Percentiles rank a stretch among this genome's conserved stretches.
These are phyloP conservation scores for Penicillium sp. DNA, from an alignment of 2,329 filamentous ascomycete species.

Conservation along the genomic window DNA sequence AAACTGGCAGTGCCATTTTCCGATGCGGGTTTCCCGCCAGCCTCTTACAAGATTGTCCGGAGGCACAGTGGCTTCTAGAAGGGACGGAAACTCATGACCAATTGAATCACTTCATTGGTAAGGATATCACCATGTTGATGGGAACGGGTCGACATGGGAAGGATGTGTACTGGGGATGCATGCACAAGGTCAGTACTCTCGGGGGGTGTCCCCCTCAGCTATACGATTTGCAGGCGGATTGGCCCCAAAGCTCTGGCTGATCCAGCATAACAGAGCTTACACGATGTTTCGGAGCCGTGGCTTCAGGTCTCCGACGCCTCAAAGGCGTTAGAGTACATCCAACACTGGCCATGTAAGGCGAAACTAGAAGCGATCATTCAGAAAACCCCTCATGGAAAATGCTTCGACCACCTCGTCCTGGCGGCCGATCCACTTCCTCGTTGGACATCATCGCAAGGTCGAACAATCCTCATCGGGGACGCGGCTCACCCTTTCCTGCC, in stretches of 20 bases:
- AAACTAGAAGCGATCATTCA: neutral
- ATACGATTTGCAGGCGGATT: no score
- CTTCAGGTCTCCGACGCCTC: neutral
- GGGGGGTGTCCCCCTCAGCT: no score
- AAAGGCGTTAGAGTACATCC: neutral
- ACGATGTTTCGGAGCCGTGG: neutral
- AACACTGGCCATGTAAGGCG: neutral
- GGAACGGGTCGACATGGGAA: neutral
- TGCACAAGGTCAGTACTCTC: neutral
- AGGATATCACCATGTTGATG: neutral
- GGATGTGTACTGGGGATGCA: neutral
- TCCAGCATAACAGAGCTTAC: neutral
- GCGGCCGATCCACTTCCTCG: neutral
- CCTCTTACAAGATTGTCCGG: neutral
- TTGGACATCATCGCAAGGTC: neutral
- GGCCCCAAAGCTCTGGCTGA: no score
- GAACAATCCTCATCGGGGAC: neutral
- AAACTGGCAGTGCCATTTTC: neutral
- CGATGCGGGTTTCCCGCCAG: neutral
- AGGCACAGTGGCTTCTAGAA: neutral
- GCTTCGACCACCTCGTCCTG: neutral
- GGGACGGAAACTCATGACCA: neutral
- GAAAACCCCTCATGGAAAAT: neutral
- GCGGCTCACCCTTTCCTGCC: neutral
- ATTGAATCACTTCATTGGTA: constrained; percentile 1